phyloP scores from a whole-genome alignment of 345 rosid genomes.

The Dimocarpus longan region DNA sequence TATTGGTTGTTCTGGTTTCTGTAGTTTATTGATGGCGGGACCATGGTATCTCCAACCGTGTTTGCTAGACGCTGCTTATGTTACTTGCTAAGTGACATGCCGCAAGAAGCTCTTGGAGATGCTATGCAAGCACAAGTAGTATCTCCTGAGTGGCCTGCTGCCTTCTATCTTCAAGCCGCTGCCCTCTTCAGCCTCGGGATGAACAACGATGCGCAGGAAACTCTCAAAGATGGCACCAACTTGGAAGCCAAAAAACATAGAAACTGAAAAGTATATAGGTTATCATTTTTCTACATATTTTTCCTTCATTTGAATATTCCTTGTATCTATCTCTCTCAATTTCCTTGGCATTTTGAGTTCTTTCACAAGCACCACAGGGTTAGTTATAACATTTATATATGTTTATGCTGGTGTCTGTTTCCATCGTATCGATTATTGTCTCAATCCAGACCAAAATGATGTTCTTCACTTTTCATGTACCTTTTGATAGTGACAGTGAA shows the following conservation, averaged over 20 bases:
- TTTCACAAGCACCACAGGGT: slow-evolving; percentile 32
- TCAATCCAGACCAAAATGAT: background rate
- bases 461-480: background rate
- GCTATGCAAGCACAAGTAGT: slow-evolving; percentile 82
- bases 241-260: slow-evolving; percentile 68
- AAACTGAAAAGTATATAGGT: slow-evolving; percentile 57
- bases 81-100: slow-evolving; percentile 68
- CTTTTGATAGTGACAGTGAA: background rate
- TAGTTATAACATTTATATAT: slow-evolving; percentile 23
- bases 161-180: slow-evolving; percentile 83
- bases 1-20: background rate
- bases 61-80: slow-evolving; percentile 81
- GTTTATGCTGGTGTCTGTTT: slow-evolving; percentile 18
- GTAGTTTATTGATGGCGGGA: slow-evolving; percentile 78
- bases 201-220: slow-evolving; percentile 80
- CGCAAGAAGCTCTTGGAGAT: slow-evolving; percentile 83
- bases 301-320: slow-evolving; percentile 27
- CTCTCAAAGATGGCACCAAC: slow-evolving; percentile 80
- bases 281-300: slow-evolving; percentile 10
- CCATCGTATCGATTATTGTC: background rate
- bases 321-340: slow-evolving; percentile 28
- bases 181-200: slow-evolving; percentile 80
- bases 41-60: slow-evolving; percentile 79
- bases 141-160: slow-evolving; percentile 81
- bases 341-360: slow-evolving; percentile 30